Evolutionary conservation across 352 stramenopile species (phyloP), one percentile per base, ranked within the genome.

Genomic region (Pythium coloratum): DNA sequence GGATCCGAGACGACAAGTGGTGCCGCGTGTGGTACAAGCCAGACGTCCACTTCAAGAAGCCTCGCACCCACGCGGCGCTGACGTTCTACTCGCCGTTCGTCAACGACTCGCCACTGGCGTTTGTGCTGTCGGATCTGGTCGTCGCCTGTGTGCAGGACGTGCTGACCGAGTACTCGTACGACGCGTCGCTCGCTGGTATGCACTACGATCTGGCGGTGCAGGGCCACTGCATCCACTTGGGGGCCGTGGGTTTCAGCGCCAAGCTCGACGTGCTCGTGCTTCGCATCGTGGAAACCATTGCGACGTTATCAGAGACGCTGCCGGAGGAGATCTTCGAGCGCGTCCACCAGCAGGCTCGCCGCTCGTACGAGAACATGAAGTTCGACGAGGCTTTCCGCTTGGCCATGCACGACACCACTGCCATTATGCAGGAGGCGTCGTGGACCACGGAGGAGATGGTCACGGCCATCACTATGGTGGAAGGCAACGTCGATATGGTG

Each of bases 11-110:
- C 44, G 72, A 78, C 55, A 7, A 33, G 7, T 50, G 16, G 9
- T 64, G 60, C 28, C 69, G 73, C 1, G 18, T 79, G 26, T 84
- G 77, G 78, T 84, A 87, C 73, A 85, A 88, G 64, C 71, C 86
- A 4, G 89, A 89, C 69, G 59, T 86, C 0, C 76, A 80, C 56
- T 73, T 80, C 28, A 62, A 74, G 44, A 91, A 91, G 73, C 86
- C 86, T 5, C 90, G 88, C 56, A 81, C 87, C 7, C 89, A 91
- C 70, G 64, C 88, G 1, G 77, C 80, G 62, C 67, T 82, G 2
- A 59, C 69, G 42, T 77, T 92, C 28, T 67, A 75, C 61, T 79
- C 59, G 7, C 64, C 71, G 7, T 58, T 61, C 13, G 72, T 75
- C 3, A 78, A 78, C 64, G 67, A 55, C 18, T 80, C 63, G n/a